phyloP scores from a whole-genome alignment of 192 early-diverging fungal species.

The Backusella tuberculispora region DNA sequence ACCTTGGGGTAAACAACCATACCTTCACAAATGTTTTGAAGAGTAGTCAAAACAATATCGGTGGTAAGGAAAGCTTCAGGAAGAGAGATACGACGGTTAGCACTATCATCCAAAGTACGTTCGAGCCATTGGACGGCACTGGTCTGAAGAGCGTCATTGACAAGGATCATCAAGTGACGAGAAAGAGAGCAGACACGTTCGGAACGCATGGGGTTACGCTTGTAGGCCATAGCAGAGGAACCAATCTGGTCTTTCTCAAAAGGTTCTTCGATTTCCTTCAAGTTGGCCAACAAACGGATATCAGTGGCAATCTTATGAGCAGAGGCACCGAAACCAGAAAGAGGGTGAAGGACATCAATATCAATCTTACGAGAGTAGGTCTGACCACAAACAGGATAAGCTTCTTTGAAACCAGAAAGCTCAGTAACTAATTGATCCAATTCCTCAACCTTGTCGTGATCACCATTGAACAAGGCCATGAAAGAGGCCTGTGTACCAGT shows the following conservation, averaged over 20 bases:
- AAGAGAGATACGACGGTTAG: conserved; percentile 93
- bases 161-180: conserved; percentile 92
- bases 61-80: conserved; percentile 97
- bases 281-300: conserved; percentile 91
- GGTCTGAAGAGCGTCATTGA: conserved; percentile 86
- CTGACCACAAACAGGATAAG: conserved; percentile 94
- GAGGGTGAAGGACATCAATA: conserved; percentile 83
- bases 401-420: conserved; percentile 79
- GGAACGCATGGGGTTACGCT: conserved; percentile 99
- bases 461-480: conserved; percentile 90
- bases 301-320: conserved; percentile 98
- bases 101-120: conserved; percentile 95
- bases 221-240: conserved; percentile 99
- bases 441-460: conserved; percentile 92
- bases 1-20: conserved; percentile 97
- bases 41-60: conserved; percentile 92
- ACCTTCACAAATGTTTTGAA: conserved; percentile 97
- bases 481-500: conserved; percentile 99
- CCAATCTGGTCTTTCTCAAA: conserved; percentile 99
- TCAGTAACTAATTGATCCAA: conserved; percentile 92
- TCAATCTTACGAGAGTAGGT: conserved; percentile 99
- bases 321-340: conserved; percentile 92
- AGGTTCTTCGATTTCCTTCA: conserved; percentile 99
- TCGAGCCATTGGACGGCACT: conserved; percentile 96
- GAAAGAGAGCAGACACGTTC: conserved; percentile 96